Base-by-base conservation (phyloP, 345 rosid species). In the Salix udensis region DNA sequence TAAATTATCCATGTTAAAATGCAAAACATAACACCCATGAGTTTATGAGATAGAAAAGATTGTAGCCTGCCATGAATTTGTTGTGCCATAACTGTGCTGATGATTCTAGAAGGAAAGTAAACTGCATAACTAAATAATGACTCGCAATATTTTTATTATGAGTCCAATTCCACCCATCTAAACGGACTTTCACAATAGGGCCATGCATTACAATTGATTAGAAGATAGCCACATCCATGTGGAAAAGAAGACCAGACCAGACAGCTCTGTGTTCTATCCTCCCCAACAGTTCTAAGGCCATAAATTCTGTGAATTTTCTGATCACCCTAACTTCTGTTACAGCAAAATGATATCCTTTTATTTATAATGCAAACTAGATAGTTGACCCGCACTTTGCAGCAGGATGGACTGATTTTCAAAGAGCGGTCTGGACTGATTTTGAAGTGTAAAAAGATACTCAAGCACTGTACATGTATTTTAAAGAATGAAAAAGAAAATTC, bases 1-100 rank as follows among this genome's bases (percentile, higher is more conserved):
- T 16, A 67, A 55, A 81, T 44, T 42, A 76, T 67, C 48, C 40
- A n/a, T 10, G 68, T 70, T 67, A 79, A 66, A 71, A 40, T 12
- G 28, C 24, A 46, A 70, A n/a, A 67, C 23, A 71, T 70, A 36
- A 19, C 16, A 66, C 9, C 23, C 44, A 65, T 21, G 8, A 53
- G 21, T 1, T 23, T 21, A 26, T 34, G 68, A 58, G 42, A 7
- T 12, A 2, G 18, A 62, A 34, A 30, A 48, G 2, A n/a, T 7
- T 7, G 39, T 50, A 53, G 72, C 30, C 67, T 40, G 64, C 13
- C 24, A 24, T 15, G 24, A 30, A n/a, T 21, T 19, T 9, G 37
- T 37, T 21, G 5, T 15, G 21, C 37, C 58, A 19, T 31, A 30
- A 5, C 50, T 19, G 64, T 73, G 31, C 9, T 62, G 15, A 31